phyloP scores from a whole-genome alignment of 2,329 filamentous ascomycete species.

The Blastomyces parvus region DNA sequence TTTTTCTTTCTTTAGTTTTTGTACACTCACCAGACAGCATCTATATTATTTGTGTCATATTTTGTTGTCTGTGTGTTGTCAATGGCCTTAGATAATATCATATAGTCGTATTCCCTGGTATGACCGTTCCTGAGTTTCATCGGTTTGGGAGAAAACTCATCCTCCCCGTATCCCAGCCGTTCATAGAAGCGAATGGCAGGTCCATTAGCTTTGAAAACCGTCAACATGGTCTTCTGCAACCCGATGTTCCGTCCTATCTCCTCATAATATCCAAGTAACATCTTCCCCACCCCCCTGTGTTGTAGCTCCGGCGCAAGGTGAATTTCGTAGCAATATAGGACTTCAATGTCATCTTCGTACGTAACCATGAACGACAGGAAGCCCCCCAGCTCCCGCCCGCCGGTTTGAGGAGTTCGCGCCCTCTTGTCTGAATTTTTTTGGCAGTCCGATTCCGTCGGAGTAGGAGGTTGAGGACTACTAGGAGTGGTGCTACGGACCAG shows the following conservation, averaged over 20 bases:
- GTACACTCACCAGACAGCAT: neutral
- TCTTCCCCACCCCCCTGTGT: constrained; percentile 43
- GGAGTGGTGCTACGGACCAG: constrained; percentile 23
- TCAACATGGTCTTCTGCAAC: constrained; percentile 51
- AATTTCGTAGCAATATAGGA: constrained; percentile 57
- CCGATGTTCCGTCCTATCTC: constrained; percentile 38
- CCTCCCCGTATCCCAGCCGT: constrained; percentile 42
- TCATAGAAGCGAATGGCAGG: constrained; percentile 43
- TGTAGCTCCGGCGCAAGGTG: constrained; percentile 42
- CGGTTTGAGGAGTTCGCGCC: neutral
- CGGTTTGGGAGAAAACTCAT: constrained; percentile 45
- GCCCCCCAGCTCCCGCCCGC: constrained; percentile 20
- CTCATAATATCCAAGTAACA: constrained; percentile 43
- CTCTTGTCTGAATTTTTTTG: neutral
- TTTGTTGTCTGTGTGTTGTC: constrained; percentile 8
- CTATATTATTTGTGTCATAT: neutral
- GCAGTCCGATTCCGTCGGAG: too few relatives aligned
- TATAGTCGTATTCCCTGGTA: constrained; percentile 42
- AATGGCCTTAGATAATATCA: constrained; percentile 44
- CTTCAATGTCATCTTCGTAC: constrained; percentile 46
- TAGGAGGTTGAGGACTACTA: neutral
- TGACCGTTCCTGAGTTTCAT: constrained; percentile 42
- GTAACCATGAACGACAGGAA: constrained; percentile 50
- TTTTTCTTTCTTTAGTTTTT: too few relatives aligned
- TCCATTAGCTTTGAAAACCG: constrained; percentile 47